Conservation (phyloP, 495 filamentous ascomycete genomes). For the Neurospora sp. region DNA sequence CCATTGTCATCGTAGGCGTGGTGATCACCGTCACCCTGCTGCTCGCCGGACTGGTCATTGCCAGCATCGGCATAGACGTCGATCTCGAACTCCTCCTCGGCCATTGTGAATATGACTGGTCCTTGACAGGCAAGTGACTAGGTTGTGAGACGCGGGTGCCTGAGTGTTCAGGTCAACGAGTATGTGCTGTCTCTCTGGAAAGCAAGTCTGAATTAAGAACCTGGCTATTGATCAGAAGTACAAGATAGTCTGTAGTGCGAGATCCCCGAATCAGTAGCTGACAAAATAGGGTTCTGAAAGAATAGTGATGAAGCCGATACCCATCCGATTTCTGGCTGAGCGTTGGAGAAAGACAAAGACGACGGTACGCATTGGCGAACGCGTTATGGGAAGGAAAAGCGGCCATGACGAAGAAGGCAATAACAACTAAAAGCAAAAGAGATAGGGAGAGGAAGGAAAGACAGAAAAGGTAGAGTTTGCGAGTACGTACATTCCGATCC, state of each 20-base stretch:
- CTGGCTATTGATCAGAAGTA: conserved; percentile 25
- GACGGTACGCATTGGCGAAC: neutral
- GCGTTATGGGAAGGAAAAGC: conserved; percentile 3
- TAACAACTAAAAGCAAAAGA: conserved; percentile 11
- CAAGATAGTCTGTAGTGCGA: conserved; percentile 16
- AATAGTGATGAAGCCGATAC: neutral
- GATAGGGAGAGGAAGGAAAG: conserved; percentile 7
- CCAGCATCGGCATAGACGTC: conserved; percentile 89
- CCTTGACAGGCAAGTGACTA: neutral
- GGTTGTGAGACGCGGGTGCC: neutral
- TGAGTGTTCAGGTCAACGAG: conserved; percentile 4
- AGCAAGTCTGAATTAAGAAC: conserved; percentile 16
- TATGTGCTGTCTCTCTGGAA: conserved; percentile 5
- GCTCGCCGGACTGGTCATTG: conserved; percentile 28
- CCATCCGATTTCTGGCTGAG: neutral
- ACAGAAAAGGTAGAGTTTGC: neutral
- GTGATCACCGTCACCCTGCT: conserved; percentile 51
- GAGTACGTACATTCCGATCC: conserved; percentile 27
- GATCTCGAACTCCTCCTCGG: conserved; percentile 95
- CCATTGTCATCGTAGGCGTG: conserved; percentile 85
- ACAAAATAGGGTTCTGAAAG: neutral
- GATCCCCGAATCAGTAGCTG: conserved; percentile 14
- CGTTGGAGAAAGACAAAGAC: neutral
- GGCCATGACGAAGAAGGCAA: conserved; percentile 1
- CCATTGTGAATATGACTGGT: conserved; percentile 15